These are phyloP conservation scores for Dioszegia crocea DNA, from an alignment of 768 basidiomycete species.

Conservation along the genomic window DNA sequence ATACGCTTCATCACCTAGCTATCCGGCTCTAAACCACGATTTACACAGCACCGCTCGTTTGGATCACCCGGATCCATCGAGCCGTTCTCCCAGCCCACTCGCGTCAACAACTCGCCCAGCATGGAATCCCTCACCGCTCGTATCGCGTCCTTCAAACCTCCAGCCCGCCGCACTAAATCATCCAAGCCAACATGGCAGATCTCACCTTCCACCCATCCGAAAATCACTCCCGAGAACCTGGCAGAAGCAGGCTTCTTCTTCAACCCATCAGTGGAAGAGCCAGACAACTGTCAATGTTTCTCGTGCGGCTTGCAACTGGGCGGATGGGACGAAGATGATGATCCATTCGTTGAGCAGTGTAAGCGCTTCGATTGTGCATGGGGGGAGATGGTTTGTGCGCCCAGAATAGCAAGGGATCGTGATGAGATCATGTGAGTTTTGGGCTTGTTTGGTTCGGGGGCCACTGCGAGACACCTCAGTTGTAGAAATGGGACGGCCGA, in stretches of 20 bases:
- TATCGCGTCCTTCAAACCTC: slow-evolving; percentile 65
- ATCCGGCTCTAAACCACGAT: too few species aligned
- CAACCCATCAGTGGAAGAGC: slow-evolving; percentile 56
- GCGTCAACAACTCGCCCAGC: background rate
- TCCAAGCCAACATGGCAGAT: slow-evolving; percentile 63
- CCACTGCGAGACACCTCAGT: background rate
- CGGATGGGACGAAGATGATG: slow-evolving; percentile 79
- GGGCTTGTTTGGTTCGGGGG: background rate
- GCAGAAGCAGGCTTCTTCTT: slow-evolving; percentile 91
- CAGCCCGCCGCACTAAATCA: slow-evolving; percentile 49
- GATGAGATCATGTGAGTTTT: slow-evolving; percentile 19
- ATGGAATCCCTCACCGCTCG: slow-evolving; percentile 56
- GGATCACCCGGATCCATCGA: background rate
- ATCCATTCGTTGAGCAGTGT: slow-evolving; percentile 80
- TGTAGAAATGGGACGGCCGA: too few species aligned
- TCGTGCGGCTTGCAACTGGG: slow-evolving; percentile 74
- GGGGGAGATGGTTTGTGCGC: slow-evolving; percentile 73
- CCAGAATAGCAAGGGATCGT: slow-evolving; percentile 50
- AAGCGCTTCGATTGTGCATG: slow-evolving; percentile 74
- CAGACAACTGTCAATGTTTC: slow-evolving; percentile 70
- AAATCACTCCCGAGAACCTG: slow-evolving; percentile 68
- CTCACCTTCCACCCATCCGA: slow-evolving; percentile 55
- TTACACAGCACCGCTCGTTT: background rate
- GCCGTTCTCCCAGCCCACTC: too few species aligned
- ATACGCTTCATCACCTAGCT: too few species aligned